Base-by-base conservation (phyloP, 2,329 filamentous ascomycete genomes). In the Neofusicoccum kwambonambiense region DNA sequence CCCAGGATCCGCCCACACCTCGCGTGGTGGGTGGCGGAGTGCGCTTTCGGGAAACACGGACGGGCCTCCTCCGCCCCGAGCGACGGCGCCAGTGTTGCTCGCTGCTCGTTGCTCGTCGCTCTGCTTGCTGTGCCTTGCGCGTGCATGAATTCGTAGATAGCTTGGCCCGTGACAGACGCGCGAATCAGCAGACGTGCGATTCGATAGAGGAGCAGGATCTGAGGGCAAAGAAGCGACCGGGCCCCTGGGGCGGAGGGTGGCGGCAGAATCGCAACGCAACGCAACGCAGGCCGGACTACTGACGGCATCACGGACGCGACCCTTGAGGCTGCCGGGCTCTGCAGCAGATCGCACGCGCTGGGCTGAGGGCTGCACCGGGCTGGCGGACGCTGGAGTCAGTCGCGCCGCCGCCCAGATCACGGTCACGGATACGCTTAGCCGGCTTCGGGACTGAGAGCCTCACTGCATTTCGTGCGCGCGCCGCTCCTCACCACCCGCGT, bases 121-220 rank as follows among this genome's bases (percentile, higher is more conserved):
- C 27, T 47, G 56, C 39, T 31, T 45, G 56, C 56, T 45, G 47
- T 44, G 61, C 37, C n/a, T 56, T 52, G 52, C n/a, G 52, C 54
- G 44, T 63, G 63, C 63, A 41, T 60, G 39, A 31, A 39, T 58
- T 58, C 47, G 52, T 64, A 64, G 63, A 64, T 64, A 64, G 63
- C 63, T 64, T 64, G 63, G 50, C 61, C 37, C 27, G 61, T 63
- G 61, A 63, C 44, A 63, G 44, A 54, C 81, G 86, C 27, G 80
- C 82, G 56, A 60, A 60, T 60, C 56, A 60, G 67, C 77, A 83
- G 65, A 81, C 85, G 67, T 77, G 78, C 72, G 82, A 83, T 69
- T 80, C 82, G 64, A 79, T 85, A 67, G 81, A 84, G 39, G 84
- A 84, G 75, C 82, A 84, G 79, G 85, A 85, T 63, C 49, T 63